Base-by-base conservation (phyloP, 495 filamentous ascomycete species). In the Arthonia radiata region DNA sequence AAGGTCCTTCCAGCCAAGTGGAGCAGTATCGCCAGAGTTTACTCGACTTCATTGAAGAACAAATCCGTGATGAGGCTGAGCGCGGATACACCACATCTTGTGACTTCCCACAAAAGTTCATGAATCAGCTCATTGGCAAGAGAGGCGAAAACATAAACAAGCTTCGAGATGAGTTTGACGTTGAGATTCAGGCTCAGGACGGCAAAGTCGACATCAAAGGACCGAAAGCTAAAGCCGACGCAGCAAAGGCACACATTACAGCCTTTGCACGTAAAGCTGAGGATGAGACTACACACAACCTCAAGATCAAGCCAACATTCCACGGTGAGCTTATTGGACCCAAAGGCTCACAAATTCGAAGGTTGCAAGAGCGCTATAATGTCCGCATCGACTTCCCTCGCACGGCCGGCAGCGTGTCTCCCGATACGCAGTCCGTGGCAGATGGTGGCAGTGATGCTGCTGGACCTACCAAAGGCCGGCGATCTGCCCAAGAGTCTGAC, bases 361-460 rank as follows among this genome's bases (percentile, higher is more conserved):
- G 64, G 25, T 52, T 74, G 8, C 77, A 90, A 47, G 72, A 73
- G 24, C 67, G 79, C 23, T 93, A 94, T 54, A 67, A 71, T 33
- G 82, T 93, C 22, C 71, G 80, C 28, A 79, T 99, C 34, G 79
- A 89, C 45, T 94, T 99, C 56, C 86, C 86, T 23, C 66, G 74
- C 13, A 67, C 67, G 3, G 47, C 58, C n/a, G 23, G 31, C 25
- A 15, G 25, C 36, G 35, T 43, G 23, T 39, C 38, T 30, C 66
- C 60, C 31, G 82, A 89, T 32, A 73, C 72, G 31, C 65, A 71
- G 31, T 69, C 64, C 5, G 54, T 57, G 27, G 59, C 53, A 1
- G 82, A 82, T 41, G 61, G 56, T 21, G 56, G 59, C 18, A 82
- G 72, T 34, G 80, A 89, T 32, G 54, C 54, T 29, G 75, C 71